Percentiles rank a stretch among this genome's conserved stretches.
These are phyloP conservation scores for Microbotryomycetes sp. DNA, from an alignment of 1,284 basidiomycete species.

Conservation along the genomic window DNA sequence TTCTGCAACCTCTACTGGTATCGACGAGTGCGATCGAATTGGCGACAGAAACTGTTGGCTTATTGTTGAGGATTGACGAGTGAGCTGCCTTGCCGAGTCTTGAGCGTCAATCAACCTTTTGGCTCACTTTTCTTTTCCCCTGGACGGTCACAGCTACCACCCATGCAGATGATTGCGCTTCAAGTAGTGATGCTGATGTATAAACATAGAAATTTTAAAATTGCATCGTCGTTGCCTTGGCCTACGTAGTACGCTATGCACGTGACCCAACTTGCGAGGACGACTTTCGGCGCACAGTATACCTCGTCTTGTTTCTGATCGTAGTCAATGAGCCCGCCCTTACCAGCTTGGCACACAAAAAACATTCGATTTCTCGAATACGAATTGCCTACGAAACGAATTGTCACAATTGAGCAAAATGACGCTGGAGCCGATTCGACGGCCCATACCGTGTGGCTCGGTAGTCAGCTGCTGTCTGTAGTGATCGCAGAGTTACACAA, in stretches of 20 bases:
- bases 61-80: constrained; percentile 94
- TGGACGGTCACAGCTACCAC: not conserved
- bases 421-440: constrained; percentile 57
- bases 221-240: too few species aligned
- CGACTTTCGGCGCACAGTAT: too few species aligned
- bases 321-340: not conserved
- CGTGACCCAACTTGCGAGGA: too few species aligned
- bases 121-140: not conserved
- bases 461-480: constrained; percentile 45
- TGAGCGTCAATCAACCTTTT: not conserved
- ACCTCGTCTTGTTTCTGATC: too few species aligned
- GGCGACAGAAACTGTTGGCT: constrained; percentile 93
- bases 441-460: constrained; percentile 83
- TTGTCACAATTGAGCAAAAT: constrained; percentile 51
- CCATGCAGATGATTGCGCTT: not conserved
- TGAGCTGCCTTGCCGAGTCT: constrained; percentile 47
- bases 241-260: too few species aligned
- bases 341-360: constrained; percentile 28
- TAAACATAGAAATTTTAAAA: not conserved
- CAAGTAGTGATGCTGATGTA: not conserved
- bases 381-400: constrained; percentile 37
- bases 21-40: constrained; percentile 93
- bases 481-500: constrained; percentile 25
- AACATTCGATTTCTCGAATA: constrained; percentile 47
- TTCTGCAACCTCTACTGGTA: constrained; percentile 92